phyloP scores from a whole-genome alignment of 139 green algal species.

The Spirogloea muscicola region DNA sequence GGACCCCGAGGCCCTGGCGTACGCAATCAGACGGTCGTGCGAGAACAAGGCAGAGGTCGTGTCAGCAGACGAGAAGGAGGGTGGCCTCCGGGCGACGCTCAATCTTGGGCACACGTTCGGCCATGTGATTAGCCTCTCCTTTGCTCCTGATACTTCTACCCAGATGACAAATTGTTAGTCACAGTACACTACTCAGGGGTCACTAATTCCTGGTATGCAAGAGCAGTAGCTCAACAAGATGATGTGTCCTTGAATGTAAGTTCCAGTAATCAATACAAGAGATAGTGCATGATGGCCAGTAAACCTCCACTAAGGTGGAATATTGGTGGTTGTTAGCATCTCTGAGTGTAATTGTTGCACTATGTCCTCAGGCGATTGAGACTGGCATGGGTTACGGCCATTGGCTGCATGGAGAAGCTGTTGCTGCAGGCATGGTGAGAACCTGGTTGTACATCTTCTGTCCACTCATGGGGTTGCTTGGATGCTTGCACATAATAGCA shows the following conservation, averaged over 20 bases:
- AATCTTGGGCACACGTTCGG: slow-evolving; percentile 99
- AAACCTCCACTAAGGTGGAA: too few species aligned
- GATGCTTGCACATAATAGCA: too few species aligned
- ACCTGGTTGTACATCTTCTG: not conserved
- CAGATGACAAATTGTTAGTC: too few species aligned
- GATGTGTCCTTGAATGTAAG: too few species aligned
- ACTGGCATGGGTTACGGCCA: slow-evolving; percentile 63
- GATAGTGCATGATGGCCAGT: too few species aligned
- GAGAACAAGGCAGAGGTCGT: slow-evolving; percentile 93
- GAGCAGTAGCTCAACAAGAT: too few species aligned
- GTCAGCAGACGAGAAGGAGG: slow-evolving; percentile 84
- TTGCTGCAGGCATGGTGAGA: slow-evolving; percentile 74
- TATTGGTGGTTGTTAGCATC: too few species aligned
- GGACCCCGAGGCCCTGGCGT: slow-evolving; percentile 74
- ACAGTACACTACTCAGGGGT: too few species aligned
- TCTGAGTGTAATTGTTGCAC: too few species aligned
- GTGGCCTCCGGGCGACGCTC: slow-evolving; percentile 84
- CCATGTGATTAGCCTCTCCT: slow-evolving; percentile 53
- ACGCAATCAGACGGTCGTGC: slow-evolving; percentile 88
- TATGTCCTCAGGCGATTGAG: slow-evolving; percentile 77
- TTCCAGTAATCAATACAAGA: too few species aligned
- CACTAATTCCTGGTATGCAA: too few species aligned
- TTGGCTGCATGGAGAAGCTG: slow-evolving; percentile 89
- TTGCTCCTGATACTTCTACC: too few species aligned
- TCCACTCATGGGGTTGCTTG: not conserved